Base-by-base conservation (phyloP, 2,329 filamentous ascomycete genomes). In the Alternaria burnsii region DNA sequence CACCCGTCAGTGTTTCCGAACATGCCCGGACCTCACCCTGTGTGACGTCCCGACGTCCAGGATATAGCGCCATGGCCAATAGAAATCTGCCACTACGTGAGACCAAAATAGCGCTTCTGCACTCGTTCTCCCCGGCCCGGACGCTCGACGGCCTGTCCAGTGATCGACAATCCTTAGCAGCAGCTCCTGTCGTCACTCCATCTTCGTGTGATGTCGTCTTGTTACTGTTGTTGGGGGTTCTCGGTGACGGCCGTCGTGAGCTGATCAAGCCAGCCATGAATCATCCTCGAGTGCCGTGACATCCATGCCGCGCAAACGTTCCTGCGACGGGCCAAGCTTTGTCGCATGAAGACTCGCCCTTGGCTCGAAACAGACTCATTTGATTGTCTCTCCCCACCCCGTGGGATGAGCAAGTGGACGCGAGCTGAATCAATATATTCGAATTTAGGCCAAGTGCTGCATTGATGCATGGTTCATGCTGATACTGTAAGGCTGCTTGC, bases 311-410 rank as follows among this genome's bases (percentile, higher is more conserved):
- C 52, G 64, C 59, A 74, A 73, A 73, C 68, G 65, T 60, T 50
- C 48, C 62, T 71, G 67, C 55, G 61, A 70, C 69, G 59, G 50
- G 65, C 69, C 65, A 72, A 69, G 66, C 56, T 50, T 57, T 11
- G 38, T 47, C 53, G 72, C 73, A 76, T 77, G 57, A 68, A 69
- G 38, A 18, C 58, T 65, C 65, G 58, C 61, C 54, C 68, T 59
- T 58, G 65, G 50, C 55, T 68, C 66, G 63, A 71, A 71, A 69
- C 71, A 69, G 62, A 58, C 62, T 68, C 68, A 67, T 58, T 62
- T 54, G 55, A 63, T 44, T 48, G 40, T 62, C 65, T 62, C 65
- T 66, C 58, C 59, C 68, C 63, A 66, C 65, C 52, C 40, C 48
- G 53, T 22, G 55, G 50, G 43, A 51, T 57, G 50, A 47, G 61